Base-by-base conservation (phyloP, 352 stramenopile species). In the Phytopythium kandeliae region DNA sequence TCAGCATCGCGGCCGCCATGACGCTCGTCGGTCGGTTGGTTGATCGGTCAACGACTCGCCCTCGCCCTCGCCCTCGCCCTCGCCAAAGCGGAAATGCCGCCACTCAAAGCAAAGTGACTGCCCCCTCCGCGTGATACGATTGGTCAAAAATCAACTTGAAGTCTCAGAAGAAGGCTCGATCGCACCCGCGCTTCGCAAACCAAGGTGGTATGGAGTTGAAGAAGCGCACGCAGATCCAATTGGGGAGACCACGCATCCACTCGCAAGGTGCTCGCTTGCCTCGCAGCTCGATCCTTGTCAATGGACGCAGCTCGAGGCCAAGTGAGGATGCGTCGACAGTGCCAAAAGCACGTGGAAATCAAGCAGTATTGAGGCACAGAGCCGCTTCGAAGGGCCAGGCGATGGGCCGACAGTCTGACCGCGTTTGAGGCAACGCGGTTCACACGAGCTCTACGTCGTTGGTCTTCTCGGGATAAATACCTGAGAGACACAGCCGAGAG, bases 381-480 rank as follows among this genome's bases (percentile, higher is more conserved):
- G 2, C 38, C 8, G 38, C 13, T n/a, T 28, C 10, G 5, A 33
- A 33, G 28, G 5, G 28, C 28, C 5, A 33, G 5, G 21, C 36
- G 21, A 16, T 24, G 21, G 19, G 13, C 22, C 9, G 10, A 10
- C 38, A 6, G 11, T n/a, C 9, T 21, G 38, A 10, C 17, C 13
- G 38, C 7, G 12, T n/a, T 7, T 24, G 19, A n/a, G 16, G 38
- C 11, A 28, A 21, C 38, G 25, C 28, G 2, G n/a, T 30, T 50
- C 44, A 75, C 40, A 75, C 66, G 41, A 69, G 54, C 49, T 71
- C 63, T n/a, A 69, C 66, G 35, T 71, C 49, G 56, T 69, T 65
- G 54, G 46, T 11, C 65, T 69, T 71, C 41, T 72, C 63, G 15
- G 66, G 55, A 71, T 67, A 71, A 69, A 71, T 69, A 72, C 63